Conservation (phyloP, 139 green algal genomes). For the Coelastrella sp. region DNA sequence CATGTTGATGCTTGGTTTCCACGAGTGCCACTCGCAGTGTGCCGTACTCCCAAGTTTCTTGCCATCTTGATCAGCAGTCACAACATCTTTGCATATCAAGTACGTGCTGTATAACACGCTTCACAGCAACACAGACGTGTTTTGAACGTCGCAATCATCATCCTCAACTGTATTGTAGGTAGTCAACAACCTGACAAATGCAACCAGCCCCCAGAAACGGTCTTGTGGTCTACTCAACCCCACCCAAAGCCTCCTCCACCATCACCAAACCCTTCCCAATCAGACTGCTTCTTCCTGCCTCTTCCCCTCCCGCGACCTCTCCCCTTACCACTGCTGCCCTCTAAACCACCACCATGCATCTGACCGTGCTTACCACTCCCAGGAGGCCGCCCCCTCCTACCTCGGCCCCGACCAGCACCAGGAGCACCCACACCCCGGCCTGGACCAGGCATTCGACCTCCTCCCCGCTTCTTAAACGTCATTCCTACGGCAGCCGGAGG, state of each 20-base stretch:
- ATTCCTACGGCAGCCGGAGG: not conserved
- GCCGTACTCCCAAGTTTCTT: too few species aligned
- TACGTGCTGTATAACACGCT: too few species aligned
- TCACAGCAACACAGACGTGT: too few species aligned
- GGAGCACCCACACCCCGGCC: not conserved
- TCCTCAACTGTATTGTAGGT: too few species aligned
- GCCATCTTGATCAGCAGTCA: too few species aligned
- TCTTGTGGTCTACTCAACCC: too few species aligned
- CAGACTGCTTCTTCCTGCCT: conserved; percentile 1
- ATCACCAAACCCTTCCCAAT: not conserved
- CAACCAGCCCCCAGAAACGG: too few species aligned
- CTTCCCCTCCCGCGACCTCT: conserved; percentile 9
- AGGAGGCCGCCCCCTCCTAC: conserved; percentile 1
- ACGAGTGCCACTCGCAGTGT: too few species aligned
- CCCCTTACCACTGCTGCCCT: not conserved
- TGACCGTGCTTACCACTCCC: conserved; percentile 8
- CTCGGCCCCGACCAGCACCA: not conserved
- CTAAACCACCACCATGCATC: not conserved
- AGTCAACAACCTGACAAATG: too few species aligned
- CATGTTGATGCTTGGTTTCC: too few species aligned
- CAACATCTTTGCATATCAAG: too few species aligned
- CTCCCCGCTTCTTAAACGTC: conserved; percentile 27
- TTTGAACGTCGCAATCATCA: too few species aligned
- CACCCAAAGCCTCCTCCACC: not conserved
- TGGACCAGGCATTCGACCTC: not conserved